A percentile compares a stretch with the other conserved stretches of the same genome.
phyloP scores from a whole-genome alignment of 2,329 filamentous ascomycete genomes.

The Fusarium nygamai region DNA sequence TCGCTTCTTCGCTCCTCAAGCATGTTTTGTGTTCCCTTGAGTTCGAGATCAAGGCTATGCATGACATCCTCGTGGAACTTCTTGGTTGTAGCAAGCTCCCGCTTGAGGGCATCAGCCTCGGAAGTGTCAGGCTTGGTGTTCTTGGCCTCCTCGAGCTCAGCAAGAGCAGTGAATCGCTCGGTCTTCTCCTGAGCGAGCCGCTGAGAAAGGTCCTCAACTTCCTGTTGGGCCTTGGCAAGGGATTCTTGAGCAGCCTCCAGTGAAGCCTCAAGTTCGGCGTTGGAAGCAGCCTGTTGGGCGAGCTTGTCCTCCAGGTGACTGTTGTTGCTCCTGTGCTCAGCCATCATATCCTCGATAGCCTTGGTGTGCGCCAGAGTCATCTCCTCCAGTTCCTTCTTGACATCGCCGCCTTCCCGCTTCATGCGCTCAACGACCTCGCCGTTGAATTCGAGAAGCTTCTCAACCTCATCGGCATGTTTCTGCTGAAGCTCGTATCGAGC shows the following conservation, averaged over 20 bases:
- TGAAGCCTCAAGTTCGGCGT: conserved; percentile 49
- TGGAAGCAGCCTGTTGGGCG: conserved; percentile 48
- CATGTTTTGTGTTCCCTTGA: conserved; percentile 51
- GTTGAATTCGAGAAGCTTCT: conserved; percentile 57
- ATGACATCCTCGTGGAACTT: conserved; percentile 58
- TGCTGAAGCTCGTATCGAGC: conserved; percentile 57
- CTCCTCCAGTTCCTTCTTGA: conserved; percentile 57
- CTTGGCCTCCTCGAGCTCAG: conserved; percentile 68
- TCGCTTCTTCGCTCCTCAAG: conserved; percentile 49
- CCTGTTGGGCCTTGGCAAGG: conserved; percentile 57
- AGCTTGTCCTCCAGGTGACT: conserved; percentile 50
- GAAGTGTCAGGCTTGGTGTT: conserved; percentile 66
- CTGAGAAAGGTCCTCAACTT: conserved; percentile 61
- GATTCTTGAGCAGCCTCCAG: conserved; percentile 54
- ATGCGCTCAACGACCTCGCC: conserved; percentile 54
- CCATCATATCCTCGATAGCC: conserved; percentile 53
- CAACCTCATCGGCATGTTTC: conserved; percentile 58
- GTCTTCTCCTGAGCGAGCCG: conserved; percentile 69
- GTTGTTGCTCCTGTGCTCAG: conserved; percentile 50
- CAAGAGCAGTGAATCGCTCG: conserved; percentile 67
- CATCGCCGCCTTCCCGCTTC: conserved; percentile 51
- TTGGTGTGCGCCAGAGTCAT: conserved; percentile 50
- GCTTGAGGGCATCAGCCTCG: conserved; percentile 62
- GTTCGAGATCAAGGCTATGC: conserved; percentile 44
- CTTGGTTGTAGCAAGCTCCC: conserved; percentile 60